phyloP scores from a whole-genome alignment of 2,329 filamentous ascomycete genomes.

The Exophiala aquamarina region DNA sequence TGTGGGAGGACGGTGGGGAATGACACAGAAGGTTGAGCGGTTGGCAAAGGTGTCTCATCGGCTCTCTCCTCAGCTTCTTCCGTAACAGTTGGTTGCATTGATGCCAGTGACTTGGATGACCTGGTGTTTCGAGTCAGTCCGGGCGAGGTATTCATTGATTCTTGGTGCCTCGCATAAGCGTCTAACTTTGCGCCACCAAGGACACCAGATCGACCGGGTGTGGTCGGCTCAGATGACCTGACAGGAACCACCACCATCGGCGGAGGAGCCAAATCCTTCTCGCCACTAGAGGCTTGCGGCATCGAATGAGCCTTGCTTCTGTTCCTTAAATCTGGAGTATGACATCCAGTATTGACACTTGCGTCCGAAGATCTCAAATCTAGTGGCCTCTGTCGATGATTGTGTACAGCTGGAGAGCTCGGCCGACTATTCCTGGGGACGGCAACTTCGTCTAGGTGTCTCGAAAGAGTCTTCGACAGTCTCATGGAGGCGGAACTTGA shows the following conservation, averaged over 20 bases:
- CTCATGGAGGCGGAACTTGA: slow-evolving; percentile 22
- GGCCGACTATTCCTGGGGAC: slow-evolving; percentile 20
- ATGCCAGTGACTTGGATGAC: slow-evolving; percentile 5
- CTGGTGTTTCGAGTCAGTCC: not conserved
- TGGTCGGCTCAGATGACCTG: no score
- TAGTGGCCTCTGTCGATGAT: slow-evolving; percentile 14
- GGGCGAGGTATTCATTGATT: not conserved
- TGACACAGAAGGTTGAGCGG: not conserved
- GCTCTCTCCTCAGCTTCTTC: slow-evolving; percentile 18
- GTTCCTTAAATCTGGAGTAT: not conserved
- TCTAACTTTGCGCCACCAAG: no score
- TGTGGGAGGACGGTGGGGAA: not conserved
- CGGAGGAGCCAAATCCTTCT: not conserved
- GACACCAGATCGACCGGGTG: no score
- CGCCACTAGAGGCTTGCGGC: not conserved
- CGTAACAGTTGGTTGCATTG: slow-evolving; percentile 24
- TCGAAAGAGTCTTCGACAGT: slow-evolving; percentile 22
- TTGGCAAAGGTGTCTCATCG: not conserved
- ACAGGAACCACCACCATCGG: no score
- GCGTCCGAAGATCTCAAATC: slow-evolving; percentile 11
- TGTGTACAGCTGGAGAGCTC: slow-evolving; percentile 18
- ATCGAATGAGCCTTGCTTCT: not conserved
- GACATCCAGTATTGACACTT: not conserved
- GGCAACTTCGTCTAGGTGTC: slow-evolving; percentile 22
- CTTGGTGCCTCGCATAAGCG: not conserved